Base-by-base conservation (phyloP, 345 rosid genomes). In the Pistacia integerrima region DNA sequence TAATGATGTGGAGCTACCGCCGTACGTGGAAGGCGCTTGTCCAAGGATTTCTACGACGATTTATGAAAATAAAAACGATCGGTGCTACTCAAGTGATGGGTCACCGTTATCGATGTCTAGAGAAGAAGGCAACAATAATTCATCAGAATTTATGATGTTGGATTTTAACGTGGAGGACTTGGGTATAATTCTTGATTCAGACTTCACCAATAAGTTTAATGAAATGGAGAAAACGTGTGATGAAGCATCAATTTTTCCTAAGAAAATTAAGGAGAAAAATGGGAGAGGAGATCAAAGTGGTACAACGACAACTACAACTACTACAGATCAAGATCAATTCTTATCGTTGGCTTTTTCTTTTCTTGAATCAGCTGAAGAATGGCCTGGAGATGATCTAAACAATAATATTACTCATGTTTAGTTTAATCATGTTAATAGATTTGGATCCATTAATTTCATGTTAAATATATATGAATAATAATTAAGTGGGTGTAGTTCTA, bases 121-220 rank as follows among this genome's bases (percentile, higher is more conserved):
- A 20, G 67, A 69, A 20, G 78, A 74, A 10, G 46, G 6, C 46
- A 41, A 5, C 8, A 41, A 41, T 41, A 68, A 52, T 18, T 14
- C 70, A 4, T 30, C 62, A 4, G 55, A 72, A 17, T 71, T 78
- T 10, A 58, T 22, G 74, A 62, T 76, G 64, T 67, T 72, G 11
- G 77, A 77, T 57, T 77, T 79, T 28, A 54, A 75, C 9, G 60
- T 85, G 76, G 87, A 85, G 4, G 85, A 84, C 35, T 46, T 84
- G 5, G 72, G 76, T 75, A 71, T 72, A 68, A 77, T 85, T 54
- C 79, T 82, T 11, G 84, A 73, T 5, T 44, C 82, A 0, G 83
- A 80, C 35, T 74, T 71, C 49, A 5, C 65, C 3, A 30, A 30
- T 18, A 57, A 38, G 28, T 56, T 56, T 2, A 56, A 56, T 56